Base-by-base conservation (phyloP, 106 monocot species). In the Apostasia ramifera region DNA sequence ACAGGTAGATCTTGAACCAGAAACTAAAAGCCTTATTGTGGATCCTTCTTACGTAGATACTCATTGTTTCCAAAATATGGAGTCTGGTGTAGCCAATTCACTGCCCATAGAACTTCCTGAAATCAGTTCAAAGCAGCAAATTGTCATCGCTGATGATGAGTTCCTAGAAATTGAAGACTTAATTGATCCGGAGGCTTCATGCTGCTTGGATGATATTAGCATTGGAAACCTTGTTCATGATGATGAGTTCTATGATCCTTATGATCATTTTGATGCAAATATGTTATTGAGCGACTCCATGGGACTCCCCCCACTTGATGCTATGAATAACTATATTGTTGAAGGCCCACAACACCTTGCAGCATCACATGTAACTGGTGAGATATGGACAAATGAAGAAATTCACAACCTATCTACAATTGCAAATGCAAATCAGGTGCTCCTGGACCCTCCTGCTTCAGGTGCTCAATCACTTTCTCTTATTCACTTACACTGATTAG, bases 131-230 rank as follows among this genome's bases (percentile, higher is more conserved):
- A 44, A 77, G 8, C 79, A 74, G 54, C 59, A 5, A 15, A 62
- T 72, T 52, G 39, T 59, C 43, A 26, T 2, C 61, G 57, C 55
- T 57, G 78, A 75, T 70, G 86, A 79, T 69, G 92, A 88, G 49
- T 88, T 86, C 56, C 55, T 93, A 8, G 88, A 93, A 79, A 75
- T 93, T 13, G 67, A 73, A 70, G 92, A 93, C 76, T 77, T 93
- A 38, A 58, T 38, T 67, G 81, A 84, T 43, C 69, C 74, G 38
- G 73, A 71, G 6, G 11, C 40, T 2, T 44, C 44, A 38, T 63
- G 15, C 54, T 61, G 5, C 48, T 49, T 61, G 56, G 75, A 83
- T 13, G 45, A 73, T 68, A 38, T 44, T 52, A 40, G 13, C 72
- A 77, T 73, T 67, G 53, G 46, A 8, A 43, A 66, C n/a, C 54